Percentiles rank a stretch among this genome's conserved stretches.
phyloP scores from a whole-genome alignment of 306 rosid genomes.

The Trifolium fragiferum region DNA sequence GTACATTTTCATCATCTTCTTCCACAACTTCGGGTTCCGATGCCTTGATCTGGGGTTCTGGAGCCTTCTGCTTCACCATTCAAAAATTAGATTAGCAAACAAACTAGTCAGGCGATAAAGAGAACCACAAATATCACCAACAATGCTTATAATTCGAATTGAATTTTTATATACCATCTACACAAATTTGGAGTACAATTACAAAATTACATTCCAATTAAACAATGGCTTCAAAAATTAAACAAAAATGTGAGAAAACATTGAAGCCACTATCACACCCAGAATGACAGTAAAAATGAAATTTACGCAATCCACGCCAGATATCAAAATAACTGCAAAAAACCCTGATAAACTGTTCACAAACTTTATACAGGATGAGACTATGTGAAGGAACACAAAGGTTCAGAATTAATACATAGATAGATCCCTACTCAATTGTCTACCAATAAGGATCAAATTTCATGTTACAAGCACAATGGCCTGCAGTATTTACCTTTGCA shows the following conservation, averaged over 20 bases:
- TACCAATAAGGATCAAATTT: too few relatives aligned
- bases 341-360: background rate
- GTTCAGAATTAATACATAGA: too few relatives aligned
- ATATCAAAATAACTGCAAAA: too few relatives aligned
- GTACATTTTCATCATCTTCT: conserved; percentile 76
- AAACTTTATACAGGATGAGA: too few relatives aligned
- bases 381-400: too few relatives aligned
- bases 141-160: conserved; percentile 1
- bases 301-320: background rate
- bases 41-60: conserved; percentile 58
- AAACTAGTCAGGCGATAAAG: conserved; percentile 20
- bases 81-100: conserved; percentile 30
- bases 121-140: conserved; percentile 26
- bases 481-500: background rate
- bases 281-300: background rate
- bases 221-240: background rate
- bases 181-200: conserved; percentile 15
- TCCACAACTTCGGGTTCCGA: conserved; percentile 53
- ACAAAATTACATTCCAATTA: background rate
- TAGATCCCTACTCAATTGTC: too few relatives aligned
- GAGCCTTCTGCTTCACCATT: conserved; percentile 53
- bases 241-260: too few relatives aligned
- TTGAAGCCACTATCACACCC: background rate
- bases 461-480: background rate
- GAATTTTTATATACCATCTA: conserved; percentile 8